Evolutionary conservation across 768 basidiomycete species (phyloP).

Genomic region (Paxillus involutus): DNA sequence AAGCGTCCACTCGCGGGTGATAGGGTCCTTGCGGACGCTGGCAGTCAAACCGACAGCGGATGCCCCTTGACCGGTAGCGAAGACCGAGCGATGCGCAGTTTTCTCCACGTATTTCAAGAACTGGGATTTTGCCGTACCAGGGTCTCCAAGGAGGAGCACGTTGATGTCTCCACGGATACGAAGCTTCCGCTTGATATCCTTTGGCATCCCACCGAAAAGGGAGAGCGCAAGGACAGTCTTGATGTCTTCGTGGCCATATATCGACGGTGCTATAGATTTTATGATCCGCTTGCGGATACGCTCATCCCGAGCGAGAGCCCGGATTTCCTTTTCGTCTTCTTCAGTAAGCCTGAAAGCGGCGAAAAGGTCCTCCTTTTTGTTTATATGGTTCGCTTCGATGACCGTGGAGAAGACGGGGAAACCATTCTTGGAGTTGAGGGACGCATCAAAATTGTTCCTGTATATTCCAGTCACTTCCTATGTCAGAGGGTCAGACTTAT

Average conservation of each 20-base stretch:
- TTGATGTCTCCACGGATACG: constrained; percentile 98
- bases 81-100: constrained; percentile 96
- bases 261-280: constrained; percentile 98
- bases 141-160: constrained; percentile 92
- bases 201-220: constrained; percentile 90
- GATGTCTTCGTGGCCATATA: constrained; percentile 99
- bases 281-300: constrained; percentile 96
- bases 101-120: constrained; percentile 99
- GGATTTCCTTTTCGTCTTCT: constrained; percentile 94
- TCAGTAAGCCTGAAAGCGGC: constrained; percentile 98
- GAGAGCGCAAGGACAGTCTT: constrained; percentile 96
- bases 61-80: constrained; percentile 97
- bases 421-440: constrained; percentile 97
- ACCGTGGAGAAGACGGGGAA: constrained; percentile 99
- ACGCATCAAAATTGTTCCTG: constrained; percentile 98
- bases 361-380: constrained; percentile 98
- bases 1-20: constrained; percentile 97
- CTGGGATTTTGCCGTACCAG: constrained; percentile 98
- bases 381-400: constrained; percentile 97
- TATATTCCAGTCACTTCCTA: constrained; percentile 98
- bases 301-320: constrained; percentile 82
- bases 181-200: constrained; percentile 96
- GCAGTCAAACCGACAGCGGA: constrained; percentile 98
- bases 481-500: constrained; percentile 8
- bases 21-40: constrained; percentile 96